These are phyloP conservation scores for Plectranthus barbatus DNA, from an alignment of 257 asterid species.

Conservation along the genomic window DNA sequence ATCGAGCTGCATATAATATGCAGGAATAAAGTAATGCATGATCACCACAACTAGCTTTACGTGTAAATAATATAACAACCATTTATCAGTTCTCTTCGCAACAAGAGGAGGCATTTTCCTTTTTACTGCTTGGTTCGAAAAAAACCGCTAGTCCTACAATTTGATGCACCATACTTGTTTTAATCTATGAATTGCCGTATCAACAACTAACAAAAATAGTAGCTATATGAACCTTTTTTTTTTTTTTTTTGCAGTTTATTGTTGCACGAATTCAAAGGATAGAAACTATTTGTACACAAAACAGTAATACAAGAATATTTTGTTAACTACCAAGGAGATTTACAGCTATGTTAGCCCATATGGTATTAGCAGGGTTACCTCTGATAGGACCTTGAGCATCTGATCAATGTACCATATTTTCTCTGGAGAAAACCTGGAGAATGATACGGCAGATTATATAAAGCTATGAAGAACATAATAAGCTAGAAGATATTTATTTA, in stretches of 20 bases:
- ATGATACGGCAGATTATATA: slow-evolving; percentile 29
- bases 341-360: slow-evolving; percentile 6
- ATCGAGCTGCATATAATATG: background rate
- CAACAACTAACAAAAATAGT: background rate
- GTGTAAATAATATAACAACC: background rate
- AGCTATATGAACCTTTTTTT: background rate
- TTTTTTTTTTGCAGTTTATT: background rate
- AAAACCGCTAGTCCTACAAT: background rate
- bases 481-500: slow-evolving; percentile 17
- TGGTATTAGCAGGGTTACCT: slow-evolving; percentile 39
- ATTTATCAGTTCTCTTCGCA: slow-evolving; percentile 1
- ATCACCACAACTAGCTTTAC: background rate
- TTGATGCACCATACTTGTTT: background rate
- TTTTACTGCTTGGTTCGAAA: background rate
- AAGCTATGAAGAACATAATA: slow-evolving; percentile 14
- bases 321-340: slow-evolving; percentile 7
- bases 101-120: background rate
- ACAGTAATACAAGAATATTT: slow-evolving; percentile 4
- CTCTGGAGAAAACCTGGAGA: slow-evolving; percentile 78
- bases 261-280: background rate
- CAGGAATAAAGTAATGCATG: background rate
- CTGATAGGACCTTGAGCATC: slow-evolving; percentile 83
- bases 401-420: slow-evolving; percentile 91
- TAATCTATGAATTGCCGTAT: background rate
- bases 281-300: background rate